Percentiles rank a stretch among this genome's conserved stretches.
phyloP scores from a whole-genome alignment of 2,329 filamentous ascomycete genomes.

The Alternaria postmessia region DNA sequence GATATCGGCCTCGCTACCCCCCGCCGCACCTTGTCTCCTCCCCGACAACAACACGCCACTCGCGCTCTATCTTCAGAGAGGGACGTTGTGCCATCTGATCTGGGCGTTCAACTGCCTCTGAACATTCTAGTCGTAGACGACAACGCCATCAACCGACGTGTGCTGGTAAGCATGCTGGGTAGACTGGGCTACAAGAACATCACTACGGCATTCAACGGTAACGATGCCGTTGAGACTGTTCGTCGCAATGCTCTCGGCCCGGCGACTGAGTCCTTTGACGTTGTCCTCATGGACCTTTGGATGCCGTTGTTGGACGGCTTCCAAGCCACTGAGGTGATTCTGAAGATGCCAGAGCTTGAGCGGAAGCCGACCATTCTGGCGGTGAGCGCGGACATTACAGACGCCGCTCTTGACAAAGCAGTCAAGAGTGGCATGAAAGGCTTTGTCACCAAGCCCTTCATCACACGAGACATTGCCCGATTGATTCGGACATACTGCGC shows the following conservation, averaged over 20 bases:
- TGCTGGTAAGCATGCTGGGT: slow-evolving; percentile 71
- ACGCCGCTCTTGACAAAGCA: slow-evolving; percentile 67
- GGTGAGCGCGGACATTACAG: slow-evolving; percentile 72
- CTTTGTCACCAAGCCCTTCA: slow-evolving; percentile 74
- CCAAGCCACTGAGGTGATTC: slow-evolving; percentile 70
- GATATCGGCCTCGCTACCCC: slow-evolving; percentile 38
- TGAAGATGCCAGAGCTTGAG: slow-evolving; percentile 55
- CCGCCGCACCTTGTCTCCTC: slow-evolving; percentile 39
- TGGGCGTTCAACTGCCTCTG: slow-evolving; percentile 69
- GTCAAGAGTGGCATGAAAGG: slow-evolving; percentile 71
- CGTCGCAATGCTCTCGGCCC: slow-evolving; percentile 46
- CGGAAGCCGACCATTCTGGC: slow-evolving; percentile 62
- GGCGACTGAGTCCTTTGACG: slow-evolving; percentile 59
- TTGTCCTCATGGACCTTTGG: slow-evolving; percentile 78
- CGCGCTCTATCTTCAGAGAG: slow-evolving; percentile 36
- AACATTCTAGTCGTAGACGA: slow-evolving; percentile 76
- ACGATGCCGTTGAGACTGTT: slow-evolving; percentile 71
- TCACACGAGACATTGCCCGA: slow-evolving; percentile 67
- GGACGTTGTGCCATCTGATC: slow-evolving; percentile 30
- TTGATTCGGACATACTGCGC: slow-evolving; percentile 62
- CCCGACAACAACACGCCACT: slow-evolving; percentile 24
- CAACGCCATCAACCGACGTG: slow-evolving; percentile 74
- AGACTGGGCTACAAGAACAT: slow-evolving; percentile 72
- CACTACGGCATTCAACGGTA: slow-evolving; percentile 72
- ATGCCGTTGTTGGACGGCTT: slow-evolving; percentile 79